Conservation (phyloP, 202 grass and related monocot genomes). For the Carex arenaria region DNA sequence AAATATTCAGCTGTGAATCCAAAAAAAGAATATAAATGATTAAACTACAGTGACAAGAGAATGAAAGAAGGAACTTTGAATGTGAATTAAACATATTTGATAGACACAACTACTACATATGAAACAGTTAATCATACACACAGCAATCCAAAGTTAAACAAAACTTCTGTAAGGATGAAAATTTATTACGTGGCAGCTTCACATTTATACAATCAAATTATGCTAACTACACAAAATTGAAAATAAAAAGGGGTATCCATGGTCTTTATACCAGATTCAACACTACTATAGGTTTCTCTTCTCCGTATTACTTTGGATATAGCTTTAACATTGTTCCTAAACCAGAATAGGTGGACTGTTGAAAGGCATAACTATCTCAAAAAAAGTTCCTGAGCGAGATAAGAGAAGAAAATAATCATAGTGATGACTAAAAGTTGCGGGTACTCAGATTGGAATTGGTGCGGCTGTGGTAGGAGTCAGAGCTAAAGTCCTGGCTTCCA, state of each 20-base stretch:
- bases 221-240: background rate
- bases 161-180: background rate
- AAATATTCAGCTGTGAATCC: background rate
- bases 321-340: background rate
- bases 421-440: slow-evolving; percentile 22
- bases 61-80: background rate
- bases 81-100: background rate
- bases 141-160: background rate
- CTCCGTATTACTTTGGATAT: background rate
- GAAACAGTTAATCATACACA: background rate
- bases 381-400: background rate
- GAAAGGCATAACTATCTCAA: background rate
- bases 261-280: slow-evolving; percentile 12
- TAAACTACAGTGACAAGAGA: background rate
- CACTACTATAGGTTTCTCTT: slow-evolving; percentile 11
- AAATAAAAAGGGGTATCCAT: background rate
- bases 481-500: slow-evolving; percentile 81
- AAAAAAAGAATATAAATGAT: background rate
- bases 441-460: slow-evolving; percentile 31
- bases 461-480: slow-evolving; percentile 50
- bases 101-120: background rate
- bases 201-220: background rate
- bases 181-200: background rate
- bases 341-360: background rate
- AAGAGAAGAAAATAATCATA: background rate